Base-by-base conservation (phyloP, 495 filamentous ascomycete species). In the Margaritispora aquatica region DNA sequence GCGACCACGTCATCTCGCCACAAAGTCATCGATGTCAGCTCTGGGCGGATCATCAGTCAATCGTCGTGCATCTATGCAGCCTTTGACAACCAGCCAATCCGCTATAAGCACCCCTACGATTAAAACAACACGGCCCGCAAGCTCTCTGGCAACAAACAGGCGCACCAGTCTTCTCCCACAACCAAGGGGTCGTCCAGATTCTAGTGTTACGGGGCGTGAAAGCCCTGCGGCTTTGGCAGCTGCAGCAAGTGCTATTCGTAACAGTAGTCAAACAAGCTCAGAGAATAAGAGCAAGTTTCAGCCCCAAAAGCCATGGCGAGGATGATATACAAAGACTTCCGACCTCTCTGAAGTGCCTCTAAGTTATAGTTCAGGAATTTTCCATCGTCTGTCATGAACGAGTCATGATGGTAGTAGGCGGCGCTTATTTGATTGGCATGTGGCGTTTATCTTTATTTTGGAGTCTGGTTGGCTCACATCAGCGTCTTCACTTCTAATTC, bases 151-250 rank as follows among this genome's bases (percentile, higher is more conserved):
- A 0, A 58, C 64, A n/a, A 71, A 65, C 44, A 68, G 79, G 46
- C 75, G 80, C 8, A 62, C 64, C 4, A 83, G 79, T 57, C 59
- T 83, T 60, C 72, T 84, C 2, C 81, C 82, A 26, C 73, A 77
- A 58, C 78, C 80, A 1, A 52, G 61, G 55, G 66, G 66, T 26
- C 53, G 65, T 38, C 52, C 26, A 27, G 61, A 60, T 23, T 63
- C 58, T 38, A 31, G 54, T 54, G 50, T 69, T 19, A 68, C 64
- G 2, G 70, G 70, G 2, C 51, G 70, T 26, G 62, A 65, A 41
- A 67, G 63, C 47, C 65, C 67, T 13, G 60, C 59, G 29, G 67
- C 67, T 11, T 20, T 69, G 11, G 63, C 63, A 13, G 66, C 62
- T 1, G 66, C 66, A 11, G 59, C 57, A 13, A 63, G 29, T 27